A percentile compares a stretch with the other conserved stretches of the same genome.
Conservation (phyloP, 495 filamentous ascomycete species). For the Hyaloscypha bicolor region DNA sequence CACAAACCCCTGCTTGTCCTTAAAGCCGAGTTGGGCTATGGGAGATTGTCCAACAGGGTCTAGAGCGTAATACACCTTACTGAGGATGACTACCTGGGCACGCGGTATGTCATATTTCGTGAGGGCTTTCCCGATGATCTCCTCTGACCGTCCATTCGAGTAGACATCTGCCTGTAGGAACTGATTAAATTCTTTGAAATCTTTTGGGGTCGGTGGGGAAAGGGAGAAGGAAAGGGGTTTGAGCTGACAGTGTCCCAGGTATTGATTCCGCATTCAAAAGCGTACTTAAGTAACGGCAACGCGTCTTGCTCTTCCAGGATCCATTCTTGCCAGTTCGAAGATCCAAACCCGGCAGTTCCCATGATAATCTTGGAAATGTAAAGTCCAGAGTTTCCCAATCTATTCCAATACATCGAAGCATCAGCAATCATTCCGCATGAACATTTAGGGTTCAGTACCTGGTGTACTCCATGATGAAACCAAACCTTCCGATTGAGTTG, state of each 20-base stretch:
- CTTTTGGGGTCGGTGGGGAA: slow-evolving; percentile 67
- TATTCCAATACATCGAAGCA: background rate
- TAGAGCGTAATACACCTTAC: slow-evolving; percentile 68
- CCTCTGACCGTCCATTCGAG: slow-evolving; percentile 70
- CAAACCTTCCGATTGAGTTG: background rate
- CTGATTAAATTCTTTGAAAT: slow-evolving; percentile 58
- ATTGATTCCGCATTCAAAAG: slow-evolving; percentile 67
- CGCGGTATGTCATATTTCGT: slow-evolving; percentile 76
- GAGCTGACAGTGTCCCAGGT: slow-evolving; percentile 70
- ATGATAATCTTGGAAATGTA: slow-evolving; percentile 66
- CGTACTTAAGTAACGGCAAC: slow-evolving; percentile 66
- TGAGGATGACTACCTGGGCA: slow-evolving; percentile 71
- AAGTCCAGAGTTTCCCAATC: slow-evolving; percentile 64
- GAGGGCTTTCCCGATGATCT: slow-evolving; percentile 75
- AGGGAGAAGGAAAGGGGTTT: slow-evolving; percentile 34
- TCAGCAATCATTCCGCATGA: background rate
- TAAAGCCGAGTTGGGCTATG: slow-evolving; percentile 25
- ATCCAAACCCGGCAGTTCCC: slow-evolving; percentile 67
- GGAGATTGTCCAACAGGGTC: slow-evolving; percentile 34
- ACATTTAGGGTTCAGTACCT: background rate
- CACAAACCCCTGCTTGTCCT: slow-evolving; percentile 27
- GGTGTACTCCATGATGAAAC: background rate
- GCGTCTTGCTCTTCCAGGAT: slow-evolving; percentile 57
- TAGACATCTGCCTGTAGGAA: slow-evolving; percentile 53
- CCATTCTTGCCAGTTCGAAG: slow-evolving; percentile 53